phyloP scores from a whole-genome alignment of 352 stramenopile species.

The Phytopythium helicoides region DNA sequence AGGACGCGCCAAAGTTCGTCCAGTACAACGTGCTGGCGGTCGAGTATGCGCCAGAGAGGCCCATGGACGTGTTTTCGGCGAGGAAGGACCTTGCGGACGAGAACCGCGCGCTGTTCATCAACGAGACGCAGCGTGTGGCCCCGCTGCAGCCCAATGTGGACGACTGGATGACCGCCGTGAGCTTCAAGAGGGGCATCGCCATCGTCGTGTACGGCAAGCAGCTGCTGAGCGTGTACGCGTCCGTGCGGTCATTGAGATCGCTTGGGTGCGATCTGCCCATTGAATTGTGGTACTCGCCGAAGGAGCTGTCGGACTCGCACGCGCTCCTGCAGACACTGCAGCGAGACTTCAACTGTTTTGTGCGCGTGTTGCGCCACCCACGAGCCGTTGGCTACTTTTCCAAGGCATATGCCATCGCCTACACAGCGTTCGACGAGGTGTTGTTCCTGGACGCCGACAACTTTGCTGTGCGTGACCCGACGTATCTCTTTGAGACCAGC shows the following conservation, averaged over 20 bases:
- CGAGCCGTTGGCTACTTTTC: constrained; percentile 47
- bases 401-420: constrained; percentile 56
- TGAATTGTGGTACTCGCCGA: constrained; percentile 53
- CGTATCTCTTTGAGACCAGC: constrained; percentile 61
- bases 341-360: constrained; percentile 29
- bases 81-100: constrained; percentile 19
- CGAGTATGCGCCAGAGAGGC: constrained; percentile 41
- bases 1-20: constrained; percentile 40
- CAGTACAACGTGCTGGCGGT: constrained; percentile 39
- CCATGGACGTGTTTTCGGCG: constrained; percentile 21
- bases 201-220: constrained; percentile 33
- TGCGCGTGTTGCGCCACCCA: constrained; percentile 47
- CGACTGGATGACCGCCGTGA: not conserved
- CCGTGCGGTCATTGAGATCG: constrained; percentile 31
- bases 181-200: constrained; percentile 20
- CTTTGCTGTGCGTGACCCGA: constrained; percentile 51
- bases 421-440: constrained; percentile 49
- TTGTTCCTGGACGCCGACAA: constrained; percentile 64
- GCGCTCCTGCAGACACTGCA: constrained; percentile 38
- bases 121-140: not conserved
- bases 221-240: constrained; percentile 31
- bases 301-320: constrained; percentile 33
- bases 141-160: not conserved
- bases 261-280: constrained; percentile 50
- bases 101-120: constrained; percentile 14